A percentile compares a stretch with the other conserved stretches of the same genome.
phyloP scores from a whole-genome alignment of 2,329 filamentous ascomycete genomes.

The Colletotrichum karsti region DNA sequence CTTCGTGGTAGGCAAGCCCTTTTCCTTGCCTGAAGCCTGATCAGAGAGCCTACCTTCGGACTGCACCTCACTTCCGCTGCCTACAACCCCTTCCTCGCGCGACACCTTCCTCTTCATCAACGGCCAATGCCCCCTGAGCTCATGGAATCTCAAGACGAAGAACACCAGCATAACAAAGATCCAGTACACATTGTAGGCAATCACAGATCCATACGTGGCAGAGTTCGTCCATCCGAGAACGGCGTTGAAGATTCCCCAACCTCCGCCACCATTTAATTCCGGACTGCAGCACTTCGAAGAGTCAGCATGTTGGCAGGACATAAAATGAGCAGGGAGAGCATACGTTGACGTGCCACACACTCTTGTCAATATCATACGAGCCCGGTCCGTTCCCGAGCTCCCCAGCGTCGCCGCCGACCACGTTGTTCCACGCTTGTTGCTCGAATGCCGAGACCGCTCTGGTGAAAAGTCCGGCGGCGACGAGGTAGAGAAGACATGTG shows the following conservation, averaged over 20 bases:
- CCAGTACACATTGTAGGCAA: conserved; percentile 92
- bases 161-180: conserved; percentile 74
- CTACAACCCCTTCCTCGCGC: background rate
- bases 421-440: conserved; percentile 72
- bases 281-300: conserved; percentile 79
- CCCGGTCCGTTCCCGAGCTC: conserved; percentile 69
- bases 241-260: conserved; percentile 89
- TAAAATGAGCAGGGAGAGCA: conserved; percentile 40
- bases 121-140: conserved; percentile 62
- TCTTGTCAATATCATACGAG: conserved; percentile 80
- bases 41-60: background rate
- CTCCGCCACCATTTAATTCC: conserved; percentile 74
- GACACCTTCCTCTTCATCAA: conserved; percentile 45
- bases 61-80: background rate
- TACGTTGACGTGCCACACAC: conserved; percentile 85
- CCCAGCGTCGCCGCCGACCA: conserved; percentile 65
- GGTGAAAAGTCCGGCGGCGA: conserved; percentile 84
- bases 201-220: conserved; percentile 86
- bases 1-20: conserved; percentile 9
- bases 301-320: conserved; percentile 1
- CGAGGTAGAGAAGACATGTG: conserved; percentile 85
- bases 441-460: conserved; percentile 80
- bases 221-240: conserved; percentile 90
- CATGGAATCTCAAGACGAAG: conserved; percentile 71
- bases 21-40: background rate